Evolutionary conservation across 371 early-diverging fungal genomes (phyloP).

Genomic region (Dichotomocladium elegans): DNA sequence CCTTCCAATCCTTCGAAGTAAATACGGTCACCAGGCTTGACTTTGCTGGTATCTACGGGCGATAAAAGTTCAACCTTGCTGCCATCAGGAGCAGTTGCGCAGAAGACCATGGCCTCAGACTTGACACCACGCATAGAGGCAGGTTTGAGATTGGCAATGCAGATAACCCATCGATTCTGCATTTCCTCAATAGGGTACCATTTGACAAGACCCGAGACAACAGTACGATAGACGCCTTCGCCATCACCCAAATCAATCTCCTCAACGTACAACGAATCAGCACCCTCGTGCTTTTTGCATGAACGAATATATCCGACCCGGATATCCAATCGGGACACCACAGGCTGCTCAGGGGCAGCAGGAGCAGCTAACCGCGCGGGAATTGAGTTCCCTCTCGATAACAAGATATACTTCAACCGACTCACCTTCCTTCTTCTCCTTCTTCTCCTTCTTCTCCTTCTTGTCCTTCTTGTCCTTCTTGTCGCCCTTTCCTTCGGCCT

Average conservation of each 20-base stretch:
- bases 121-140: slow-evolving; percentile 94
- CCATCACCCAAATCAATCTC: slow-evolving; percentile 82
- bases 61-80: slow-evolving; percentile 86
- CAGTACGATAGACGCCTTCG: slow-evolving; percentile 81
- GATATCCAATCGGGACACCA: slow-evolving; percentile 82
- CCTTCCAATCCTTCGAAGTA: slow-evolving; percentile 87
- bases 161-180: slow-evolving; percentile 53
- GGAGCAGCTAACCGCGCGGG: slow-evolving; percentile 24
- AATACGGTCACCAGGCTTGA: slow-evolving; percentile 86
- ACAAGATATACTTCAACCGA: background rate
- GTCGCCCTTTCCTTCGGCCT: slow-evolving; percentile 54
- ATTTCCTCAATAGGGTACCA: slow-evolving; percentile 87
- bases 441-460: slow-evolving; percentile 1
- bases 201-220: slow-evolving; percentile 92
- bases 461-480: slow-evolving; percentile 44
- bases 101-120: slow-evolving; percentile 94
- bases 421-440: background rate
- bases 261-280: slow-evolving; percentile 94
- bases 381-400: background rate
- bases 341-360: slow-evolving; percentile 57
- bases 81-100: slow-evolving; percentile 83
- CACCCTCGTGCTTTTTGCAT: slow-evolving; percentile 88
- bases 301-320: slow-evolving; percentile 87
- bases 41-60: slow-evolving; percentile 78
- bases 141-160: slow-evolving; percentile 86